Conservation (phyloP, 78 protist genomes). For the Protostelium mycophagum region DNA sequence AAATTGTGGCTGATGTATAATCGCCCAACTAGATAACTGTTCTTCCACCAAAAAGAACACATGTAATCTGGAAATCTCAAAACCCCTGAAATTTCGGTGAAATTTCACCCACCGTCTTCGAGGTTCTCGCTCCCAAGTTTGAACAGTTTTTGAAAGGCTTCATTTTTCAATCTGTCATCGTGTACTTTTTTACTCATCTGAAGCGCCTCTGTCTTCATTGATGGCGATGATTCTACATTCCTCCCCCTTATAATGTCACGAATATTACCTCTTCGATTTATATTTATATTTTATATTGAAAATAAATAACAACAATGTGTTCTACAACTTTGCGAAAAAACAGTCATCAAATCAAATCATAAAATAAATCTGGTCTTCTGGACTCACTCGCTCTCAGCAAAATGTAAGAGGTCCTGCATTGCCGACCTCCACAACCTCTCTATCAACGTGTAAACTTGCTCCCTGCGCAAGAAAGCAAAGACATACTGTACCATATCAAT, state of each 20-base stretch:
- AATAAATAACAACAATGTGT: no score
- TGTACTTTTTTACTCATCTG: not conserved
- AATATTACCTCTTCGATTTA: no score
- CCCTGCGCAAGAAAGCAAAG: not conserved
- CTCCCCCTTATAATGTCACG: no score
- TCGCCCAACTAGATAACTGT: not conserved
- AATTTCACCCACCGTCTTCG: not conserved
- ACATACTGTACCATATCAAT: not conserved
- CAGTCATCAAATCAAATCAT: no score
- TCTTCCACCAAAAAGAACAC: not conserved
- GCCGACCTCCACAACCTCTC: not conserved
- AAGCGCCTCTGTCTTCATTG: not conserved
- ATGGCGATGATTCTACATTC: not conserved
- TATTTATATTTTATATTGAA: no score
- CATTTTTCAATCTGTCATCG: not conserved
- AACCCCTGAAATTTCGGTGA: not conserved
- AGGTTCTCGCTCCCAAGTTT: not conserved
- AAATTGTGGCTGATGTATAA: not conserved
- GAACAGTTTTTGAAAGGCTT: not conserved
- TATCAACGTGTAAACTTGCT: not conserved
- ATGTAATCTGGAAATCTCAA: not conserved
- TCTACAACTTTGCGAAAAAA: no score
- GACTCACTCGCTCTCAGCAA: not conserved
- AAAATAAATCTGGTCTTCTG: no score
- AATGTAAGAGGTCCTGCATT: not conserved